These are phyloP conservation scores for Podaxis sp. DNA, from an alignment of 768 basidiomycete genomes.

Conservation along the genomic window DNA sequence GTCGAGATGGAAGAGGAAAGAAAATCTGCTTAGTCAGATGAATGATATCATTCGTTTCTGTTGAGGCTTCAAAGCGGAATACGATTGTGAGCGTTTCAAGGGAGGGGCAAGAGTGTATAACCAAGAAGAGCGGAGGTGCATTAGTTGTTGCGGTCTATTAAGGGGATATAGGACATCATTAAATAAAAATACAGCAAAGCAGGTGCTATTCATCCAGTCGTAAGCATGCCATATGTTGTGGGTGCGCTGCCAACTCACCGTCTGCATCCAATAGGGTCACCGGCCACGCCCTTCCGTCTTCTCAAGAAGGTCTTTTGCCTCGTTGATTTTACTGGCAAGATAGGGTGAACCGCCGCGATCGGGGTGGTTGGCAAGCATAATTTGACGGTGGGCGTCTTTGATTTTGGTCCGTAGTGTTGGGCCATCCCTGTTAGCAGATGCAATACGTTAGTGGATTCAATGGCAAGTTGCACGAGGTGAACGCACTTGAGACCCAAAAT, in stretches of 20 bases:
- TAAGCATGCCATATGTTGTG: not conserved
- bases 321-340: constrained; percentile 97
- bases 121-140: constrained; percentile 4
- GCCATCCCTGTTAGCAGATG: constrained; percentile 60
- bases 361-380: constrained; percentile 99
- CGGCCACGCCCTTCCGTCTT: constrained; percentile 61
- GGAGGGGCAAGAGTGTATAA: not conserved
- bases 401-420: constrained; percentile 70
- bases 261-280: constrained; percentile 14
- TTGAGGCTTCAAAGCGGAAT: not conserved
- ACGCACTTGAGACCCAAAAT: constrained; percentile 92
- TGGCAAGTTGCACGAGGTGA: constrained; percentile 1
- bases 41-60: constrained; percentile 1
- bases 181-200: constrained; percentile 12
- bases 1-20: constrained; percentile 13
- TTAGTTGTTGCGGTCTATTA: constrained; percentile 11
- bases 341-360: constrained; percentile 99
- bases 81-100: not conserved
- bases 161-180: not conserved
- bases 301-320: constrained; percentile 91
- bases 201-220: not conserved
- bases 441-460: constrained; percentile 3
- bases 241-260: not conserved
- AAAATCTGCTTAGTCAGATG: constrained; percentile 31
- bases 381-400: constrained; percentile 94